Evolutionary conservation across 345 rosid genomes (phyloP), one percentile per base, ranked within the genome.

Genomic region (Acer saccharum): DNA sequence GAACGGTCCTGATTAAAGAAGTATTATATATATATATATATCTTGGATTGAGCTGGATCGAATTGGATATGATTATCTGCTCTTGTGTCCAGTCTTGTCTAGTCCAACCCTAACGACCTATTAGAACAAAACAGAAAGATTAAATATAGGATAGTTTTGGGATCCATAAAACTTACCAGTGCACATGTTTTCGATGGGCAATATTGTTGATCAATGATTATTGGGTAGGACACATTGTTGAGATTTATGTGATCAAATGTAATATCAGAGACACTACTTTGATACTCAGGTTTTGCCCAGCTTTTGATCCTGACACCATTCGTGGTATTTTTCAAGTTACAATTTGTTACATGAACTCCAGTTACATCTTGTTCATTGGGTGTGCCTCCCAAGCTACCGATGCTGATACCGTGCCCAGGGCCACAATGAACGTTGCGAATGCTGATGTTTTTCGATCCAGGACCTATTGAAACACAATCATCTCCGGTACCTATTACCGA

Each of bases 401-500:
- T 54, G 27, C 88, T 87, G 39, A 87, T 68, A 0, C 88, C 90
- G 10, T 85, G 90, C 16, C 86, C 87, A 0, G 87, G 88, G 18
- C 96, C 93, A 20, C 91, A 90, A 25, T 64, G 41, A 29, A 90
- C 81, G 0, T 83, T 67, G 20, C 76, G 66, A 12, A 91, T 74
- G 43, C 73, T 71, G 32, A 87, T 75, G 71, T 82, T 80, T n/a
- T 72, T 35, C 13, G 81, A 75, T 13, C 88, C 90, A 29, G 84
- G 86, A 4, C 84, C 82, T 21, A 90, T 78, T 0, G 91, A 81
- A 0, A 88, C 74, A 69, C 94, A 92, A 35, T 92, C 94, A 17
- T 90, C 96, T 11, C 94, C 90, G 12, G 94, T 88, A 14, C 69
- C 80, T 5, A 92, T 89, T 39, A 10, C 48, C 0, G 89, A 85